Evolutionary conservation across 805 yeast genomes (phyloP).

Genomic region (Saccharomycopsis amapae): DNA sequence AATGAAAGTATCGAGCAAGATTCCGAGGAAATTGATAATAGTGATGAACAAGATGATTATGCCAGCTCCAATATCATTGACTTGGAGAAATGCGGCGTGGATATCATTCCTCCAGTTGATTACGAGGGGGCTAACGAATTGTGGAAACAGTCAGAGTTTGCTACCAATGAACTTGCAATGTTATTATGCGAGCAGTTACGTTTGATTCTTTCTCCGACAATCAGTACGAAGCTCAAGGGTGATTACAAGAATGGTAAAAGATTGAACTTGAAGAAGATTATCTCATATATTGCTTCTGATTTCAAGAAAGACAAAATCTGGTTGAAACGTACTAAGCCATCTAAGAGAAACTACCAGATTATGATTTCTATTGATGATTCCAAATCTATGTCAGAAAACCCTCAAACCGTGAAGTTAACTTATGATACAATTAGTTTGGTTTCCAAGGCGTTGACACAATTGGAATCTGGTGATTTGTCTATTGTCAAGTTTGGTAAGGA

Average conservation of each 20-base stretch:
- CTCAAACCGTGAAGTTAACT: slow-evolving; percentile 77
- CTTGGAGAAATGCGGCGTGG: slow-evolving; percentile 19
- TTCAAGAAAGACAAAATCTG: slow-evolving; percentile 97
- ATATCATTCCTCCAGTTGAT: slow-evolving; percentile 38
- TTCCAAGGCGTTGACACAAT: slow-evolving; percentile 84
- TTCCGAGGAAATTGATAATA: slow-evolving; percentile 25
- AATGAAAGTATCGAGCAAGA: slow-evolving; percentile 21
- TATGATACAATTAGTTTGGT: slow-evolving; percentile 92
- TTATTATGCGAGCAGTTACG: slow-evolving; percentile 88
- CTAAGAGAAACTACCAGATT: slow-evolving; percentile 93
- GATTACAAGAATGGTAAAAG: slow-evolving; percentile 97
- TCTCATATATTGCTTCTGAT: slow-evolving; percentile 95
- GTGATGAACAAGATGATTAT: slow-evolving; percentile 24
- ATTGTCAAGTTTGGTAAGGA: slow-evolving; percentile 86
- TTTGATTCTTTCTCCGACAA: slow-evolving; percentile 87
- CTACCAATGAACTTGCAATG: slow-evolving; percentile 84
- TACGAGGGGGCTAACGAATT: slow-evolving; percentile 63
- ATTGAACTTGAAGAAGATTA: slow-evolving; percentile 93
- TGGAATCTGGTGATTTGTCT: slow-evolving; percentile 90
- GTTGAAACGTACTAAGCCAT: slow-evolving; percentile 95
- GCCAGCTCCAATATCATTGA: slow-evolving; percentile 18
- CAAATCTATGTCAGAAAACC: slow-evolving; percentile 90
- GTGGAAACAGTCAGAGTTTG: slow-evolving; percentile 77
- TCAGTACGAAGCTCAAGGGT: slow-evolving; percentile 91
- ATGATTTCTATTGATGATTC: slow-evolving; percentile 98